Base-by-base conservation (phyloP, 805 yeast genomes). In the Cyberlindnera mississippiensis region DNA sequence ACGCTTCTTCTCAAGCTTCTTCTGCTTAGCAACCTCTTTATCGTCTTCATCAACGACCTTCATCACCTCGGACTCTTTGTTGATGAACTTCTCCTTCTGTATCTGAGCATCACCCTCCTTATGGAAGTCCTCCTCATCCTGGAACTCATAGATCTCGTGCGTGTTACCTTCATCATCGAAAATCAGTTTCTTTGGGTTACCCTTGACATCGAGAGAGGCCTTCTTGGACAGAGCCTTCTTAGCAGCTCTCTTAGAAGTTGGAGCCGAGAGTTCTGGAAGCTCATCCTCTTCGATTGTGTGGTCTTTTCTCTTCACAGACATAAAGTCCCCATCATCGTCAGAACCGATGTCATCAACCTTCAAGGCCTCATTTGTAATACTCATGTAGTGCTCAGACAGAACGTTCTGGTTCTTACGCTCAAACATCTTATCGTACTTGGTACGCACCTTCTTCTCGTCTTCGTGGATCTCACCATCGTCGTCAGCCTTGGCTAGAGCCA, bases 131-230 rank as follows among this genome's bases (percentile, higher is more conserved):
- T 81, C 93, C 63, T 88, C 97, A 52, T 84, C 86, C 59, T 87
- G 89, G 46, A 93, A 71, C 64, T 91, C 98, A 58, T 93, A 93
- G 5, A 91, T 70, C 9, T 95, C 85, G 63, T 91, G 98, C 0
- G 98, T 83, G 5, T 71, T 73, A 20, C 99, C 99, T 3, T 91
- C 97, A 48, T 93, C 99, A 59, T 93, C 99, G 58, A 91, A 93
- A 41, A 76, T 72, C 52, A 91, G 62, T 60, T 89, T 93, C 16
- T 84, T 78, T 14, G 96, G 83, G 43, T 78, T 75, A 1, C 87
- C 86, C 48, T 75, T 75, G 12, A 71, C 60, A 35, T 80, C 67
- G 18, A 79, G 52, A 2, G 89, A 76, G 30, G 78, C 75, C 61
- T 91, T 93, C 68, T 85, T 89, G 11, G 96, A 86, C 28, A 90